Conservation (phyloP, 2,329 filamentous ascomycete species). For the Penicillium griseofulvum region DNA sequence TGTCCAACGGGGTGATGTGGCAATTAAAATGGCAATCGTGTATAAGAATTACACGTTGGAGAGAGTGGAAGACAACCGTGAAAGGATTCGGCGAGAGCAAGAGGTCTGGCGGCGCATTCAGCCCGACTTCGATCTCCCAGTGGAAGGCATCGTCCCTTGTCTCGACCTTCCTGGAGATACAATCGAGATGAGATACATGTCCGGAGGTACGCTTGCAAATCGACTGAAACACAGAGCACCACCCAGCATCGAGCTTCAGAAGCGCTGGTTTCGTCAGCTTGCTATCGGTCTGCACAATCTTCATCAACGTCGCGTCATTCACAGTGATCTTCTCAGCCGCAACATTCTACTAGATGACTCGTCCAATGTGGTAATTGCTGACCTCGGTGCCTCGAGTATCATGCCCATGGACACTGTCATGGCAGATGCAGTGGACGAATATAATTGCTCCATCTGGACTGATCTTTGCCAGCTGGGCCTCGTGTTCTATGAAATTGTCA, state of each 20-base stretch:
- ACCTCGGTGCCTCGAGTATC: background rate
- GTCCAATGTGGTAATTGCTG: background rate
- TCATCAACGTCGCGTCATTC: background rate
- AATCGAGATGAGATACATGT: background rate
- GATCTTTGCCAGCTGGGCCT: background rate
- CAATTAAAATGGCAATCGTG: background rate
- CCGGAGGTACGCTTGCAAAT: background rate
- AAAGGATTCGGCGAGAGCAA: background rate
- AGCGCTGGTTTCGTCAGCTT: background rate
- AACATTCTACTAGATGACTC: background rate
- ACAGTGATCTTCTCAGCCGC: background rate
- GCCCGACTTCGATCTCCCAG: background rate
- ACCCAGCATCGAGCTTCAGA: background rate
- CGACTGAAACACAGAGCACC: background rate
- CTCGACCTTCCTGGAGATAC: background rate
- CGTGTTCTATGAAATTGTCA: background rate
- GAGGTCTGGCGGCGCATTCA: background rate
- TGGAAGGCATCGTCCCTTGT: background rate
- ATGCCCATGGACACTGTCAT: background rate
- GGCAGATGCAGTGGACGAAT: background rate
- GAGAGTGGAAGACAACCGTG: background rate
- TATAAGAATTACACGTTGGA: background rate
- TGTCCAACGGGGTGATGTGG: background rate
- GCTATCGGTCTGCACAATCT: background rate
- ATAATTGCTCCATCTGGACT: background rate